These are phyloP conservation scores for Penicillium waksmanii DNA, from an alignment of 495 filamentous ascomycete species.

Conservation along the genomic window DNA sequence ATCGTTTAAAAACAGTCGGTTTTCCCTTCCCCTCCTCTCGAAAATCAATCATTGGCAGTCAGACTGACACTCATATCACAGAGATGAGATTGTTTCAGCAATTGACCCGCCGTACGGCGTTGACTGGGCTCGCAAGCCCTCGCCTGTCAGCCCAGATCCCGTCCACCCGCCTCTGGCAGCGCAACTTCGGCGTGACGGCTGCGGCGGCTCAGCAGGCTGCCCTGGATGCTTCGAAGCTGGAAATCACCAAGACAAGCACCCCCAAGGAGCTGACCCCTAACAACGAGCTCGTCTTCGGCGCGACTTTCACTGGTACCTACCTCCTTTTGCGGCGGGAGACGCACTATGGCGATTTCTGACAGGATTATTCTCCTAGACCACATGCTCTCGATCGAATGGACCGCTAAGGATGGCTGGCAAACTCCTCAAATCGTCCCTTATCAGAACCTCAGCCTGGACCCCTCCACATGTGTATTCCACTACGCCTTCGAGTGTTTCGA, in stretches of 20 bases:
- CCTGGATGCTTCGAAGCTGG: conserved; percentile 76
- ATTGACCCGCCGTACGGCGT: conserved; percentile 37
- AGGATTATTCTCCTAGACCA: conserved; percentile 65
- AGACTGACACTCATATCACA: not conserved
- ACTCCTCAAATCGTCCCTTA: conserved; percentile 84
- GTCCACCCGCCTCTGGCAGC: conserved; percentile 39
- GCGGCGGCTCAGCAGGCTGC: conserved; percentile 57
- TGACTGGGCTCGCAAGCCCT: conserved; percentile 23
- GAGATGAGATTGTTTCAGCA: conserved; percentile 47
- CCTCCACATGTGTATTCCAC: conserved; percentile 96
- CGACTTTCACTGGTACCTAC: conserved; percentile 75
- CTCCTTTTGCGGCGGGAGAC: not conserved
- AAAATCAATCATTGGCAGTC: too few relatives aligned
- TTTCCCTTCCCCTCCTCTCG: conserved; percentile 5
- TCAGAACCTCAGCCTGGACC: conserved; percentile 95
- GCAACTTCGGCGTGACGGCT: conserved; percentile 64
- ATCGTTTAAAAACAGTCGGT: conserved; percentile 31
- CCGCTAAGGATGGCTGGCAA: conserved; percentile 77
- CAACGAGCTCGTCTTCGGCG: conserved; percentile 83
- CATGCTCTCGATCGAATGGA: conserved; percentile 97
- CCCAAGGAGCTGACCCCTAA: conserved; percentile 75
- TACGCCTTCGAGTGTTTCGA: conserved; percentile 98
- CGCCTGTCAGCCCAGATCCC: conserved; percentile 30
- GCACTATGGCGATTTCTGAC: conserved; percentile 22
- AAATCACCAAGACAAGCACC: conserved; percentile 70